phyloP scores from a whole-genome alignment of 2,329 filamentous ascomycete species.

The Lecanicillium sp. region DNA sequence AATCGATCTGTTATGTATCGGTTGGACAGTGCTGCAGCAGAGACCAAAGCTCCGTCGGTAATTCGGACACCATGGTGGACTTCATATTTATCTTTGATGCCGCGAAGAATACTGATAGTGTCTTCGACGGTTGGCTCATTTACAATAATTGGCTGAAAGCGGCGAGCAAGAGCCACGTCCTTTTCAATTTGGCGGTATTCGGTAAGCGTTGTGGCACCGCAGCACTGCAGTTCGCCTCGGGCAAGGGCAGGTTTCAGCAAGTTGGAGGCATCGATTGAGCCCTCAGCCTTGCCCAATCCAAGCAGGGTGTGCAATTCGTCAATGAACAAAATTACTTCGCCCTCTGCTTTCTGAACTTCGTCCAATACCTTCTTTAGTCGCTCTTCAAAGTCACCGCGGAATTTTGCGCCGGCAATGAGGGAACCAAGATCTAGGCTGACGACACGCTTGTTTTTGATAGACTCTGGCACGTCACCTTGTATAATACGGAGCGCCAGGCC shows the following conservation, averaged over 20 bases:
- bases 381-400: constrained; percentile 93
- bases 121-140: constrained; percentile 85
- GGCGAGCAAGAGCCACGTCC: constrained; percentile 81
- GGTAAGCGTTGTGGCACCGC: constrained; percentile 84
- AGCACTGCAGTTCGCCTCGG: constrained; percentile 87
- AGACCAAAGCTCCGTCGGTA: constrained; percentile 83
- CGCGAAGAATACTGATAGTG: constrained; percentile 88
- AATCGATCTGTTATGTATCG: constrained; percentile 96
- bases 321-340: constrained; percentile 87
- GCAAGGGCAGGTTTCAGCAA: constrained; percentile 89
- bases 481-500: constrained; percentile 86
- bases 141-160: constrained; percentile 93
- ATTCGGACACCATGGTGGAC: constrained; percentile 95
- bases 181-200: constrained; percentile 95
- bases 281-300: constrained; percentile 89
- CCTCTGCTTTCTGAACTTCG: constrained; percentile 83
- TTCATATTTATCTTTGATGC: constrained; percentile 96
- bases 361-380: constrained; percentile 82
- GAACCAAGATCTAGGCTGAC: constrained; percentile 82
- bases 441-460: constrained; percentile 88
- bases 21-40: constrained; percentile 86
- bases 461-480: constrained; percentile 87
- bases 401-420: constrained; percentile 92
- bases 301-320: constrained; percentile 90
- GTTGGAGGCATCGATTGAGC: constrained; percentile 93